Percentiles rank a stretch among this genome's conserved stretches.
These are phyloP conservation scores for Rhizopus delemar DNA, from an alignment of 371 early-diverging fungal genomes.

Conservation along the genomic window DNA sequence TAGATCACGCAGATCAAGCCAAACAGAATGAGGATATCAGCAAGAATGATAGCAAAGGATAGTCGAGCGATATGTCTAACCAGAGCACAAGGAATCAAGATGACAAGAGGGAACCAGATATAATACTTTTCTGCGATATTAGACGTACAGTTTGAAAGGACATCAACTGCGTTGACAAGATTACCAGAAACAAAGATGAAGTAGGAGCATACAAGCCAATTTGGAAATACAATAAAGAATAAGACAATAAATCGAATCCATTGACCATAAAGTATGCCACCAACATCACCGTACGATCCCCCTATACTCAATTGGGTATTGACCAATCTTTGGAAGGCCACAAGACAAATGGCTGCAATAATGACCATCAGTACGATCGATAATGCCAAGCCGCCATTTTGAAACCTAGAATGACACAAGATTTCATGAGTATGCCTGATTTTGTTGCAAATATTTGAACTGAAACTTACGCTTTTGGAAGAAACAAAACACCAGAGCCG, in stretches of 20 bases:
- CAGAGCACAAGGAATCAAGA: conserved; percentile 66
- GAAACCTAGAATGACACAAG: conserved; percentile 17
- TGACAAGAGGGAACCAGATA: conserved; percentile 59
- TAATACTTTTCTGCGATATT: conserved; percentile 44
- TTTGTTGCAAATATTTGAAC: background rate
- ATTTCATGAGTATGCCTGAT: background rate
- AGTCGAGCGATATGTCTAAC: conserved; percentile 70
- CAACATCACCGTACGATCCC: conserved; percentile 83
- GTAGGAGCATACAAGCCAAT: conserved; percentile 55
- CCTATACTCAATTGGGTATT: conserved; percentile 41
- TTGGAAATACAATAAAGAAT: conserved; percentile 67
- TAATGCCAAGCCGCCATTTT: conserved; percentile 35
- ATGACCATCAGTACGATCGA: conserved; percentile 28
- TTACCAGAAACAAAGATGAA: conserved; percentile 53
- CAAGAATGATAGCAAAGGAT: conserved; percentile 66
- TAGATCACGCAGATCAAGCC: conserved; percentile 56
- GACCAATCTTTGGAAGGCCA: conserved; percentile 34
- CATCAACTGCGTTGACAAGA: conserved; percentile 42
- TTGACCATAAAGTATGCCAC: conserved; percentile 65
- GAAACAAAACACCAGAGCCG: conserved; percentile 67
- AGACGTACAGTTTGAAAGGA: conserved; percentile 40
- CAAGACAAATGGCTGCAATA: conserved; percentile 31
- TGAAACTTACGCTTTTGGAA: conserved; percentile 64
- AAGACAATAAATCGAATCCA: conserved; percentile 57
- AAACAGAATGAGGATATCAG: conserved; percentile 69